Evolutionary conservation across 2,329 filamentous ascomycete species (phyloP).

Genomic region (Fusarium sp.): DNA sequence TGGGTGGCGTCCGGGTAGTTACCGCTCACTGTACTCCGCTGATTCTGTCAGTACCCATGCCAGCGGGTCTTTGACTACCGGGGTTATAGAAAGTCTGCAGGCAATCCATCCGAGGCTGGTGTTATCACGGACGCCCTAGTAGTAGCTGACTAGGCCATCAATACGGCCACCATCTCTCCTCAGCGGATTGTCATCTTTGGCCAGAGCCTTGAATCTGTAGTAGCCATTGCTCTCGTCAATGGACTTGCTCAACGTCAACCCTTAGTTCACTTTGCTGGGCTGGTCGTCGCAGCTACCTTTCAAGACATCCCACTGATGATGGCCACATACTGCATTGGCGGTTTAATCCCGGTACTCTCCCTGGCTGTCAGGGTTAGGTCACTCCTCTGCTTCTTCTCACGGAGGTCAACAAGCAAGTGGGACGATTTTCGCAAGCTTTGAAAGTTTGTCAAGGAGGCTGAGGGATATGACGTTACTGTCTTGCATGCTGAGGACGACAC

Average conservation of each 20-base stretch:
- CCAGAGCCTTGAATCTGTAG: conserved; percentile 67
- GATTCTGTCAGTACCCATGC: conserved; percentile 66
- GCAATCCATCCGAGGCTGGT: conserved; percentile 66
- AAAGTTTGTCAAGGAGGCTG: conserved; percentile 47
- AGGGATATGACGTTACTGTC: conserved; percentile 53
- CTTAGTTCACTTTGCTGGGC: conserved; percentile 55
- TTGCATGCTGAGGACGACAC: conserved; percentile 60
- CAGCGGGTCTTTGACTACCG: conserved; percentile 71
- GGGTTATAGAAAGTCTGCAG: conserved; percentile 67
- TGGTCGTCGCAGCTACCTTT: conserved; percentile 63
- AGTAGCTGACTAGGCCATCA: conserved; percentile 65
- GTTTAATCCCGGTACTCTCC: conserved; percentile 50
- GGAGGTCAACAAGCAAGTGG: conserved; percentile 59
- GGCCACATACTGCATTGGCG: conserved; percentile 63
- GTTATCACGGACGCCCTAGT: conserved; percentile 65
- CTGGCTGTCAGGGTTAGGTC: conserved; percentile 61
- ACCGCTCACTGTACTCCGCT: conserved; percentile 65
- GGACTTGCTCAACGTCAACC: conserved; percentile 22
- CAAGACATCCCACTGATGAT: conserved; percentile 60
- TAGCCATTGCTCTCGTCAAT: conserved; percentile 51
- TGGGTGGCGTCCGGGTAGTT: conserved; percentile 65
- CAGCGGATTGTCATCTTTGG: conserved; percentile 69
- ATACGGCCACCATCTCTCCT: conserved; percentile 63
- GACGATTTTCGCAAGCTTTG: conserved; percentile 56
- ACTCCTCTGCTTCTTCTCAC: conserved; percentile 54